Evolutionary conservation across 2,329 filamentous ascomycete species (phyloP).

Genomic region (Malbranchea cinnamomea): DNA sequence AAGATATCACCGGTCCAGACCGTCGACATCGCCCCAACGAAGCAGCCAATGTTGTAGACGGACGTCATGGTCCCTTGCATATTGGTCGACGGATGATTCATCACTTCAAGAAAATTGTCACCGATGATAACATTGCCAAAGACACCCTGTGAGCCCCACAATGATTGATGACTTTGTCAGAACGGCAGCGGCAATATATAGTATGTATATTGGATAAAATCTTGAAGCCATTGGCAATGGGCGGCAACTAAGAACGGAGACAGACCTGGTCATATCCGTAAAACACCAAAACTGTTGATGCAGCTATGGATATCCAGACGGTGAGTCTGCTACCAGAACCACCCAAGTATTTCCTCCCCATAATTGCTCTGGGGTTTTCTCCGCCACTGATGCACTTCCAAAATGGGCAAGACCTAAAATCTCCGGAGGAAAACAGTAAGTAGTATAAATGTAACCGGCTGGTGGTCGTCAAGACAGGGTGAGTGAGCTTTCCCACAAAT

Average conservation of each 20-base stretch:
- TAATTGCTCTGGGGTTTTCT: conserved; percentile 11
- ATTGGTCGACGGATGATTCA: conserved; percentile 7
- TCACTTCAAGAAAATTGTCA: conserved; percentile 11
- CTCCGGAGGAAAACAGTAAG: too few species aligned
- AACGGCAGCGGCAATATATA: too few species aligned
- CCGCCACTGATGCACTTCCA: too few species aligned
- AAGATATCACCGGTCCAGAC: conserved; percentile 2
- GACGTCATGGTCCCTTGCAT: conserved; percentile 10
- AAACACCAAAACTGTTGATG: conserved; percentile 36
- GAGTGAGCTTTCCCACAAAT: too few species aligned
- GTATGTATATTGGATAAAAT: not conserved
- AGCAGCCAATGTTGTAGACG: conserved; percentile 27
- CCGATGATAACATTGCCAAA: conserved; percentile 10
- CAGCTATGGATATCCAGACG: conserved; percentile 37
- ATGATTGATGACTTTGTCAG: not conserved
- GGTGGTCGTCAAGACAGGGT: too few species aligned
- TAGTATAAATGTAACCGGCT: too few species aligned
- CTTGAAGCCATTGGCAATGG: not conserved
- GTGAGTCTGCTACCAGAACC: conserved; percentile 37
- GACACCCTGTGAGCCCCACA: conserved; percentile 8
- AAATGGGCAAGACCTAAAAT: too few species aligned
- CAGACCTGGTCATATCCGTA: conserved; percentile 32
- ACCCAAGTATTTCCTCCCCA: conserved; percentile 36
- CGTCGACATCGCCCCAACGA: conserved; percentile 4
- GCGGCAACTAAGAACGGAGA: not conserved